These are phyloP conservation scores for Ensete glaucum DNA, from an alignment of 176 grass and related monocot species.

Conservation along the genomic window DNA sequence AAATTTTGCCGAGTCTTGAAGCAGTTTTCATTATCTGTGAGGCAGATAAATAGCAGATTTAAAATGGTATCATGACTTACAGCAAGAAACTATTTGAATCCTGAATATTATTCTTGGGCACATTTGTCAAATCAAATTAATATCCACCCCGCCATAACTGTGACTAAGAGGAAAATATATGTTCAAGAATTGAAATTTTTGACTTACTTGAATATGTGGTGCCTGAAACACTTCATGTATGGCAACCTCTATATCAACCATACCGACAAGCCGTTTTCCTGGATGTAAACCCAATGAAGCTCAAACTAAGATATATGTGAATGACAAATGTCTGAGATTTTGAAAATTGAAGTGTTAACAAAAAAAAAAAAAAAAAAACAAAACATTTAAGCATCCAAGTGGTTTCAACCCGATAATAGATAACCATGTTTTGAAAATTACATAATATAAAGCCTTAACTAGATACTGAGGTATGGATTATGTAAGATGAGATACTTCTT, in stretches of 20 bases:
- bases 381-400: not conserved
- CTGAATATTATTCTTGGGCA: not conserved
- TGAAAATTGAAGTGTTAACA: not conserved
- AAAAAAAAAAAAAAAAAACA: not conserved
- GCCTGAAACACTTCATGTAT: conserved; percentile 96
- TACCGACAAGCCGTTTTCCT: conserved; percentile 61
- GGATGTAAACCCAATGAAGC: conserved; percentile 15
- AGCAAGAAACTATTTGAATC: too few relatives aligned
- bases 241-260: conserved; percentile 80
- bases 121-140: not conserved
- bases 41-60: not conserved
- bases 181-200: not conserved
- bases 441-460: conserved; percentile 13
- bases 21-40: conserved; percentile 86
- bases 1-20: conserved; percentile 73
- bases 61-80: not conserved
- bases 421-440: not conserved
- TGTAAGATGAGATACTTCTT: not conserved
- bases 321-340: not conserved
- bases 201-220: conserved; percentile 91
- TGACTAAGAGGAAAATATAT: not conserved
- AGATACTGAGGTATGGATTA: not conserved
- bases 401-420: not conserved
- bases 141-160: not conserved
- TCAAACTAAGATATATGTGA: not conserved